Conservation (phyloP, 2,329 filamentous ascomycete species). For the Sporothrix sp. region DNA sequence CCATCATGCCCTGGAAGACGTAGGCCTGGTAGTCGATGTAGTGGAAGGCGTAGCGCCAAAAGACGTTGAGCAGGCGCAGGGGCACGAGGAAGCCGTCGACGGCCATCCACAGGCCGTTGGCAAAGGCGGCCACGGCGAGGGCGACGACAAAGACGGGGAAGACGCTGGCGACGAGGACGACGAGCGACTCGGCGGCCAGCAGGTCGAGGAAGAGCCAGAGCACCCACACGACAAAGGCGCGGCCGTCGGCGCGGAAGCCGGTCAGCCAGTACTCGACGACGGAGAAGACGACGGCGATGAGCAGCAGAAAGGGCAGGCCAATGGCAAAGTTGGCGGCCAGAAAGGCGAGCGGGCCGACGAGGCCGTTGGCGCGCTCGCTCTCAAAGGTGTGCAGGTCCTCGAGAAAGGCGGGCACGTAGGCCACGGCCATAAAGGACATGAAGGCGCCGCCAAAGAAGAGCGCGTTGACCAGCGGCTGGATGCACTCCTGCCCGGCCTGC, state of each 20-base stretch:
- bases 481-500: conserved; percentile 56
- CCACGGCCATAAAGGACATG: conserved; percentile 74
- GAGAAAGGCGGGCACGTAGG: conserved; percentile 75
- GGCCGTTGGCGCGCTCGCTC: conserved; percentile 72
- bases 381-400: conserved; percentile 65
- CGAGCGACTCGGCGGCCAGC: conserved; percentile 70
- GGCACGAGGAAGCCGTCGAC: conserved; percentile 75
- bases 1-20: conserved; percentile 89
- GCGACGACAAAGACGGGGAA: conserved; percentile 73
- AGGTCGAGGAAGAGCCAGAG: conserved; percentile 82
- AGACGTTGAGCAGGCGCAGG: conserved; percentile 62
- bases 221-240: conserved; percentile 66
- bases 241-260: conserved; percentile 57
- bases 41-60: conserved; percentile 80
- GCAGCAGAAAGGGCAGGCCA: conserved; percentile 69
- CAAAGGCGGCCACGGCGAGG: conserved; percentile 71
- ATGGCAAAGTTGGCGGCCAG: conserved; percentile 73
- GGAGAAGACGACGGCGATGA: conserved; percentile 68
- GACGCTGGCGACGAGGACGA: conserved; percentile 63
- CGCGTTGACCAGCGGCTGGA: conserved; percentile 74
- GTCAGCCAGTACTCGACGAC: conserved; percentile 69
- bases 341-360: conserved; percentile 66
- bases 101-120: conserved; percentile 84
- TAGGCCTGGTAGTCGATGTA: conserved; percentile 84
- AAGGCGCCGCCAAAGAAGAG: conserved; percentile 65